A percentile compares a stretch with the other conserved stretches of the same genome.
Conservation (phyloP, 2,329 filamentous ascomycete species). For the Ophiosphaerella korrae region DNA sequence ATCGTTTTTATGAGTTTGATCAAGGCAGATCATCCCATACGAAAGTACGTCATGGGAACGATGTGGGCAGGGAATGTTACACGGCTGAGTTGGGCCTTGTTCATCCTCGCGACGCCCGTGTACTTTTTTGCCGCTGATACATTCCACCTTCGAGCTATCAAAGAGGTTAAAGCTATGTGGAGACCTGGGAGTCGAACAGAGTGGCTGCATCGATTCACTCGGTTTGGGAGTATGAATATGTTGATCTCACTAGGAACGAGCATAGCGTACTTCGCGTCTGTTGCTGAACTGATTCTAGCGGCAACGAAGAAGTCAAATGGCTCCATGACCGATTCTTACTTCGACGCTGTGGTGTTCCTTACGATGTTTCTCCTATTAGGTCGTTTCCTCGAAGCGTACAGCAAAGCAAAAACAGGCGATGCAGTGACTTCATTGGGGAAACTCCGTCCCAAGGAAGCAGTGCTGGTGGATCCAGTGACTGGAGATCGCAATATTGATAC, state of each 20-base stretch:
- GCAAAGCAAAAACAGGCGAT: slow-evolving; percentile 87
- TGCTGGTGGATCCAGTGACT: slow-evolving; percentile 62
- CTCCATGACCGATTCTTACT: slow-evolving; percentile 63
- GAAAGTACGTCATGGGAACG: slow-evolving; percentile 70
- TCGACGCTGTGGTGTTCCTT: slow-evolving; percentile 90
- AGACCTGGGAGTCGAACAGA: slow-evolving; percentile 74
- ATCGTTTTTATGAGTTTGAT: slow-evolving; percentile 91
- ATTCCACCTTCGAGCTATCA: slow-evolving; percentile 79
- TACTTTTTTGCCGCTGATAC: slow-evolving; percentile 86
- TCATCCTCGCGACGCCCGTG: slow-evolving; percentile 81
- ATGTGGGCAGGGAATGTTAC: slow-evolving; percentile 73
- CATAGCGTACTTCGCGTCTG: slow-evolving; percentile 83
- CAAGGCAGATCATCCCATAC: slow-evolving; percentile 60
- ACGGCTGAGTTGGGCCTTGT: slow-evolving; percentile 77
- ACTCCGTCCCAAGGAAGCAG: slow-evolving; percentile 76
- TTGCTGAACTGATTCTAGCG: slow-evolving; percentile 73
- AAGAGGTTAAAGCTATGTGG: slow-evolving; percentile 81
- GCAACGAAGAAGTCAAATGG: slow-evolving; percentile 47
- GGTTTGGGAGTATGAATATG: slow-evolving; percentile 97
- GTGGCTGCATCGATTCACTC: slow-evolving; percentile 76
- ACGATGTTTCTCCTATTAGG: slow-evolving; percentile 82
- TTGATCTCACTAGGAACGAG: slow-evolving; percentile 86
- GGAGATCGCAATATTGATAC: slow-evolving; percentile 57
- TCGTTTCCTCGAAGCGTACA: slow-evolving; percentile 83
- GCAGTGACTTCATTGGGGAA: slow-evolving; percentile 80